A percentile compares a stretch with the other conserved stretches of the same genome.
Evolutionary conservation across 345 rosid species (phyloP).

Genomic region (Brassica cretica): DNA sequence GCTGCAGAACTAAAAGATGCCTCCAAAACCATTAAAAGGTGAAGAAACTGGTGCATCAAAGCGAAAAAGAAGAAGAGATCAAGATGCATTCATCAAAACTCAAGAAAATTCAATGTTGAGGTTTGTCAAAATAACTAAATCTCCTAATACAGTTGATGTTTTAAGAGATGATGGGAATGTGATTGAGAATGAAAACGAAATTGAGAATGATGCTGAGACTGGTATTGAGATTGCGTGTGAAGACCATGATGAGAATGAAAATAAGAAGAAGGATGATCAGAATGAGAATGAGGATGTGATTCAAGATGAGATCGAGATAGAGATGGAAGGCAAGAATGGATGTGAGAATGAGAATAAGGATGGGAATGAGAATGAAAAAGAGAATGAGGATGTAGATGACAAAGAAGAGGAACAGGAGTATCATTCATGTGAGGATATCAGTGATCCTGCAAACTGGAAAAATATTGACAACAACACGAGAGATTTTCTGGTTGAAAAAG

Average conservation of each 20-base stretch:
- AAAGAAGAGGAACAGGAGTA: background rate
- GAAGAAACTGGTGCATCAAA: background rate
- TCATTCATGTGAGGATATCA: background rate
- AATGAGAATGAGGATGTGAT: background rate
- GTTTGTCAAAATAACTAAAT: background rate
- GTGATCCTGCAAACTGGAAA: background rate
- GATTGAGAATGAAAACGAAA: background rate
- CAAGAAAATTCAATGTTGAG: background rate
- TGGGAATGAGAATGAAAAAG: background rate
- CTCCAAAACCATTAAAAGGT: background rate
- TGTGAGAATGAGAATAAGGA: too few species aligned
- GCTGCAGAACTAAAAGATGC: background rate
- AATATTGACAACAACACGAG: background rate
- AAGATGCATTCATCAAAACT: background rate
- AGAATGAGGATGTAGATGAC: background rate
- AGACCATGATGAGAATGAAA: background rate
- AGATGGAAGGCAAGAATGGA: too few species aligned
- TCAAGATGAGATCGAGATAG: too few species aligned
- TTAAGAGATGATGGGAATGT: background rate
- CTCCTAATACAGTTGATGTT: background rate
- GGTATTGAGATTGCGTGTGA: background rate
- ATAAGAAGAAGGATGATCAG: background rate
- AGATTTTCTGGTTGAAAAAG: background rate
- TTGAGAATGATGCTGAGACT: background rate
- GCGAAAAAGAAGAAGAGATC: background rate